Conservation (phyloP, 148 eudicot genomes). For the Linanthus parryae region DNA sequence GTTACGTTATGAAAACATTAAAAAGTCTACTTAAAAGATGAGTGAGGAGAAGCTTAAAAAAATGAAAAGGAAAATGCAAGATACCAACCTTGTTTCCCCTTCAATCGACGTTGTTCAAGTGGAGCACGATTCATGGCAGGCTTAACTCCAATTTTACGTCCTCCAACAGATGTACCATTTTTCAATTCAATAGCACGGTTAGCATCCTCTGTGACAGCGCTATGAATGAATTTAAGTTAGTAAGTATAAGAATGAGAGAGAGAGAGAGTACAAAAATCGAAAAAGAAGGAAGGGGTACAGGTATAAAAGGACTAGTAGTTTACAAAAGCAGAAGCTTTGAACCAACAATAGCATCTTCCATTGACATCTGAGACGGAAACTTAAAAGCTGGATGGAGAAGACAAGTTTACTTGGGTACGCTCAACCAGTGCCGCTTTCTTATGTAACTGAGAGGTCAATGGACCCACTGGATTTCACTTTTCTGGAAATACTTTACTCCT, state of each 20-base stretch:
- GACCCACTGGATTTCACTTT: no score
- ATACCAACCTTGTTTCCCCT: conserved; percentile 52
- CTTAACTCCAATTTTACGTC: conserved; percentile 72
- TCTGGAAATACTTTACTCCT: no score
- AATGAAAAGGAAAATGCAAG: background rate
- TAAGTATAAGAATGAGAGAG: background rate
- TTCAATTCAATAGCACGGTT: conserved; percentile 82
- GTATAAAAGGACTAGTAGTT: background rate
- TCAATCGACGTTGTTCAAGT: conserved; percentile 68
- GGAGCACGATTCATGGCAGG: conserved; percentile 81
- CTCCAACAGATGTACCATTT: conserved; percentile 71
- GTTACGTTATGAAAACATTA: no score
- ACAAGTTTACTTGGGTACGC: no score
- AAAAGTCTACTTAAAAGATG: no score
- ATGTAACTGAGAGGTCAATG: no score
- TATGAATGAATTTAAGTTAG: conserved; percentile 12
- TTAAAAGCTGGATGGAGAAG: no score
- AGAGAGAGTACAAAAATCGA: background rate
- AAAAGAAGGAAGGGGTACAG: background rate
- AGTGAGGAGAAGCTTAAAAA: no score
- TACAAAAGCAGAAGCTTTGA: no score
- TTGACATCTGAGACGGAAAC: no score
- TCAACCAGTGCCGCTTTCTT: no score
- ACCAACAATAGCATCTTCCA: no score
- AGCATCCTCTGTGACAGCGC: conserved; percentile 89